phyloP scores from a whole-genome alignment of 2,329 filamentous ascomycete genomes.

The Exserohilum turcica region DNA sequence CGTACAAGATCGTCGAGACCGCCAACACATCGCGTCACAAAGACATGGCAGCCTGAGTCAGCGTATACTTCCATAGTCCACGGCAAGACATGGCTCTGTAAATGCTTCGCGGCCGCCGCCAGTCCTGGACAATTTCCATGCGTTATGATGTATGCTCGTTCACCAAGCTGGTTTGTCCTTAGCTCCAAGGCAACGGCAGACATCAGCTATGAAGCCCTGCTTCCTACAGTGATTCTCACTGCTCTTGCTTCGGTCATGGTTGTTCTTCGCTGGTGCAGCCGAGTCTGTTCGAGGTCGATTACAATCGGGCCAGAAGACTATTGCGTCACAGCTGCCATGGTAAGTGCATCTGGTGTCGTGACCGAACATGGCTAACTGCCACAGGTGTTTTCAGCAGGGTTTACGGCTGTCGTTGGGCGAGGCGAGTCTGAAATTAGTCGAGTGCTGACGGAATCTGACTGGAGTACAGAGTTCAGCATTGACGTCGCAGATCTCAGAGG shows the following conservation, averaged over 20 bases:
- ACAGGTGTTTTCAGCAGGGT: constrained; percentile 35
- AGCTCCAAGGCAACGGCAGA: constrained; percentile 28
- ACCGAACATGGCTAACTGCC: constrained; percentile 1
- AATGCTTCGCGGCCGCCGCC: not conserved
- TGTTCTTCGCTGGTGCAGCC: constrained; percentile 36
- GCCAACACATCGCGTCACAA: not conserved
- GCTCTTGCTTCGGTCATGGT: constrained; percentile 31
- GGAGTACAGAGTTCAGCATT: constrained; percentile 15
- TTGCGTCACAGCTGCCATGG: constrained; percentile 33
- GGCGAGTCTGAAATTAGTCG: constrained; percentile 16
- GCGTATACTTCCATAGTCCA: not conserved
- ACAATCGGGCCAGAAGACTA: constrained; percentile 33
- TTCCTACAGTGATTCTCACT: constrained; percentile 33
- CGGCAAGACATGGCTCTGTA: not conserved
- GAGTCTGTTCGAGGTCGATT: constrained; percentile 19
- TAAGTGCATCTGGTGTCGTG: constrained; percentile 12
- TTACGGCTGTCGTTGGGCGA: constrained; percentile 32
- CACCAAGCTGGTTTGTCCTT: constrained; percentile 33
- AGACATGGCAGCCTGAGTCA: not conserved
- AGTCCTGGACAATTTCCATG: not conserved
- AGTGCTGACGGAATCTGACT: not conserved
- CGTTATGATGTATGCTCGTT: constrained; percentile 20
- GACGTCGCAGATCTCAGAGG: not conserved
- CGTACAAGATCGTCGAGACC: constrained; percentile 1
- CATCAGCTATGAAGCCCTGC: constrained; percentile 31